These are phyloP conservation scores for Colletotrichum navitas DNA, from an alignment of 2,329 filamentous ascomycete species.

Conservation along the genomic window DNA sequence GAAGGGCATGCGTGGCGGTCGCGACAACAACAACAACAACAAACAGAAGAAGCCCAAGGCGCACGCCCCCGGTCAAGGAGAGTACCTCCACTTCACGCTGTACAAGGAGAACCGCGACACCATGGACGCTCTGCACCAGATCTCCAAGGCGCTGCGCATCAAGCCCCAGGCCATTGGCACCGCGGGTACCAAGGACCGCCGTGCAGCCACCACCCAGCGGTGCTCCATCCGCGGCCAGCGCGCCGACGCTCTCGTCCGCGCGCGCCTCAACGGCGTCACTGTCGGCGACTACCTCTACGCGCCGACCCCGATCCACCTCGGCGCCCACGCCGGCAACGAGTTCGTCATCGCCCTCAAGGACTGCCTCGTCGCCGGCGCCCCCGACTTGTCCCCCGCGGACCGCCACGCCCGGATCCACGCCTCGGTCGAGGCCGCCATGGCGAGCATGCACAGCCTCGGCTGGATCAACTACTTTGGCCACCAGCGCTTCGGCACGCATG, in stretches of 20 bases:
- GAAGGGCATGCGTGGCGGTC: slow-evolving; percentile 46
- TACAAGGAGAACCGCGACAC: slow-evolving; percentile 99
- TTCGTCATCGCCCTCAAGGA: slow-evolving; percentile 94
- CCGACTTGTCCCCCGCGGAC: slow-evolving; percentile 27
- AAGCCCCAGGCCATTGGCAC: slow-evolving; percentile 80
- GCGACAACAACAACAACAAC: slow-evolving; percentile 42
- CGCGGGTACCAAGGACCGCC: slow-evolving; percentile 91
- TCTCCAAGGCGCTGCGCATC: slow-evolving; percentile 79
- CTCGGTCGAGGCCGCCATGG: slow-evolving; percentile 69
- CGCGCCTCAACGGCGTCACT: slow-evolving; percentile 73
- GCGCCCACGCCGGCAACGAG: slow-evolving; percentile 89
- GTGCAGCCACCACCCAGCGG: slow-evolving; percentile 87
- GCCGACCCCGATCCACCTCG: slow-evolving; percentile 79
- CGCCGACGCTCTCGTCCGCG: slow-evolving; percentile 70
- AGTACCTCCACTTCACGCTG: slow-evolving; percentile 89
- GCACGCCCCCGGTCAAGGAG: slow-evolving; percentile 62
- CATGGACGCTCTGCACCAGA: slow-evolving; percentile 86
- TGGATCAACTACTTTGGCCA: slow-evolving; percentile 99
- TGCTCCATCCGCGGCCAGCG: slow-evolving; percentile 72
- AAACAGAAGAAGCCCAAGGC: slow-evolving; percentile 38
- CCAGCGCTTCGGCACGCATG: slow-evolving; percentile 94
- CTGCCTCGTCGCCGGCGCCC: slow-evolving; percentile 68
- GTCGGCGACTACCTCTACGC: slow-evolving; percentile 88
- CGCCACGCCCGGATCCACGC: slow-evolving; percentile 46
- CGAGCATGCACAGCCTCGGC: slow-evolving; percentile 77